Evolutionary conservation across 768 basidiomycete genomes (phyloP).

Genomic region (Psilocybe cyanescens): DNA sequence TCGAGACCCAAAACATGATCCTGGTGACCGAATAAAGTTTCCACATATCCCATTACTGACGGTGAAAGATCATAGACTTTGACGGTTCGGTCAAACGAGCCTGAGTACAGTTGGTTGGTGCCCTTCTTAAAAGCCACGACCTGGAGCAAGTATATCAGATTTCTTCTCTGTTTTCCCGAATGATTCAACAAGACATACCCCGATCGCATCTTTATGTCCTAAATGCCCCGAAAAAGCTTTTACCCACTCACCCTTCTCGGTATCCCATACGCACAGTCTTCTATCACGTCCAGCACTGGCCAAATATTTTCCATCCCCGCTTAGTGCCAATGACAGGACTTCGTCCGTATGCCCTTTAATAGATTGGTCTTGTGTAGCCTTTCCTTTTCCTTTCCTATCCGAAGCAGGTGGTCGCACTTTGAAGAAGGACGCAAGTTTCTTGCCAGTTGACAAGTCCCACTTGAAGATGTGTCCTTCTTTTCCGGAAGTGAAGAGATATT

Average conservation of each 20-base stretch:
- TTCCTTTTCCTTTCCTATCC: slow-evolving; percentile 47
- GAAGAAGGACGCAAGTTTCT: slow-evolving; percentile 58
- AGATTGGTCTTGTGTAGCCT: slow-evolving; percentile 34
- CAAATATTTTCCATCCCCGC: slow-evolving; percentile 82
- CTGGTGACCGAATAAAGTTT: slow-evolving; percentile 97
- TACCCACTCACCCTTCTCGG: slow-evolving; percentile 73
- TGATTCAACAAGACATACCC: slow-evolving; percentile 27
- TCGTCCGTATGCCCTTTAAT: slow-evolving; percentile 85
- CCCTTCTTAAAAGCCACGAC: slow-evolving; percentile 77
- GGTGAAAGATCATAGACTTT: slow-evolving; percentile 80
- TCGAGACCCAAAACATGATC: slow-evolving; percentile 82
- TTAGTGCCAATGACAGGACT: slow-evolving; percentile 82
- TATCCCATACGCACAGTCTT: slow-evolving; percentile 86
- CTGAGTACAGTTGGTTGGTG: slow-evolving; percentile 74
- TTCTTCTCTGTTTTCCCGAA: neutral
- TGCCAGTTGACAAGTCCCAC: slow-evolving; percentile 75
- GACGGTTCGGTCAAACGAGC: slow-evolving; percentile 85
- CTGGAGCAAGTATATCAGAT: slow-evolving; percentile 35
- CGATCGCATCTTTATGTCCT: slow-evolving; percentile 51
- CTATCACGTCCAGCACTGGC: slow-evolving; percentile 89
- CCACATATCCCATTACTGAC: slow-evolving; percentile 87
- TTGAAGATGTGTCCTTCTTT: slow-evolving; percentile 92
- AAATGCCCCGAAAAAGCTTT: slow-evolving; percentile 83
- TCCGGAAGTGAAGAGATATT: slow-evolving; percentile 82
- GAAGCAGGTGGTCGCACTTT: slow-evolving; percentile 48